Base-by-base conservation (phyloP, 345 rosid species). In the Citrus cavaleriei region DNA sequence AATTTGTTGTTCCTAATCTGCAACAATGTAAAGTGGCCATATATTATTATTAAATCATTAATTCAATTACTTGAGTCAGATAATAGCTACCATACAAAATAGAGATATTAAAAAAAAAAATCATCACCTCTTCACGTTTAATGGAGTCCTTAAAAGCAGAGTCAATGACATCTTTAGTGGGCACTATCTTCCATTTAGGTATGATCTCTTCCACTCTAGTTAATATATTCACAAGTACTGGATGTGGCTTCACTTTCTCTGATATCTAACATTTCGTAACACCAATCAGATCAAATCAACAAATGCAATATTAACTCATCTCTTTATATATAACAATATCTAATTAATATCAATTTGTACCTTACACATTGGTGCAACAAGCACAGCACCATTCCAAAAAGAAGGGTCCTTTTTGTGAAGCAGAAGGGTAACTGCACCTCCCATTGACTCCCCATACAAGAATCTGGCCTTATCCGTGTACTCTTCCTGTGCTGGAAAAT, bases 351-450 rank as follows among this genome's bases (percentile, higher is more conserved):
- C 4, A 0, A 24, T 58, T 35, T 18, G n/a, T 83, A 93, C 99
- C 98, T 97, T 97, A 69, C 99, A 97, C 99, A 97, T 97, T 27
- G 99, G 99, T 25, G 99, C 99, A 55, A 92, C 93, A 49, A 97
- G 97, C 68, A 94, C 87, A 25, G 96, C 98, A 7, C 98, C 99
- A 6, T 92, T 89, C 88, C 95, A 97, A 60, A 94, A 91, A 28
- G 89, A 40, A 4, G 98, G 96, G 77, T 91, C 92, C 80, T 91
- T 97, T 79, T 81, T 91, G 88, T 94, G 98, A 34, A 97, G 91
- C 59, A 97, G 80, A 54, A 97, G 81, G 54, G 95, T 81, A 66
- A 97, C 98, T 42, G 99, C 99, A 60, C 98, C 99, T 83, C 98
- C 99, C 99, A 97, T 94, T 59, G 99, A 97, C 75, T 97, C 99